These are phyloP conservation scores for Leccinum obscurum DNA, from an alignment of 768 basidiomycete species.

Conservation along the genomic window DNA sequence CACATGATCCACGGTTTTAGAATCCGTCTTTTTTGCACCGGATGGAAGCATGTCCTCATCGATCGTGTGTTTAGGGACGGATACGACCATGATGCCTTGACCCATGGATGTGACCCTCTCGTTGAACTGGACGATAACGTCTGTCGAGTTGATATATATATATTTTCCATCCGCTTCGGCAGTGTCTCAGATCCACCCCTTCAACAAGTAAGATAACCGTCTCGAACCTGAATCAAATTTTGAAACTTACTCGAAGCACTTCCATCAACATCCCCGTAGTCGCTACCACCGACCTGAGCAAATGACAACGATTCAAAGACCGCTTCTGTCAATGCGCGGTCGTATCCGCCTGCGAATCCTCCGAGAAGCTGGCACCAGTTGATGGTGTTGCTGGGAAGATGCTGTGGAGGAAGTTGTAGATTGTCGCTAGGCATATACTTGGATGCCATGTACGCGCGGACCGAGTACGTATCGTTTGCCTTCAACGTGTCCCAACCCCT, in stretches of 20 bases:
- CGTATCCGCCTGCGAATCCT: conserved; percentile 33
- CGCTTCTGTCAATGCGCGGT: conserved; percentile 36
- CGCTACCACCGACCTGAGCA: neutral
- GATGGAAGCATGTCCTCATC: neutral
- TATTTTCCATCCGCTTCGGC: conserved; percentile 21
- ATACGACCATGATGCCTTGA: conserved; percentile 4
- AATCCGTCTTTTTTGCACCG: neutral
- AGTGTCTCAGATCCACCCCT: conserved; percentile 29
- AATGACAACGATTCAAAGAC: conserved; percentile 34
- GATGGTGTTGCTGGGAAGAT: conserved; percentile 24
- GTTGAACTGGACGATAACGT: conserved; percentile 12
- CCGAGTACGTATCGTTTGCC: conserved; percentile 32
- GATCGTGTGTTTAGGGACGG: conserved; percentile 2
- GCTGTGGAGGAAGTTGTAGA: conserved; percentile 18
- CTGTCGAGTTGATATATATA: conserved; percentile 8
- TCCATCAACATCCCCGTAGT: conserved; percentile 25
- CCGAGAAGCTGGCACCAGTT: conserved; percentile 37
- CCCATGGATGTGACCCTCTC: conserved; percentile 23
- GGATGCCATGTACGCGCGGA: conserved; percentile 25
- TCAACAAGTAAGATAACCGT: neutral
- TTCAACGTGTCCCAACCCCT: conserved; percentile 30
- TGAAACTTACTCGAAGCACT: conserved; percentile 32
- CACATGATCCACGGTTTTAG: neutral
- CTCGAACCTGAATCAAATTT: neutral
- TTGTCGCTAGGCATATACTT: conserved; percentile 26